Evolutionary conservation across 164 flowering plant species (phyloP), one percentile per base, ranked within the genome.

Genomic region (Sextonia rubra): DNA sequence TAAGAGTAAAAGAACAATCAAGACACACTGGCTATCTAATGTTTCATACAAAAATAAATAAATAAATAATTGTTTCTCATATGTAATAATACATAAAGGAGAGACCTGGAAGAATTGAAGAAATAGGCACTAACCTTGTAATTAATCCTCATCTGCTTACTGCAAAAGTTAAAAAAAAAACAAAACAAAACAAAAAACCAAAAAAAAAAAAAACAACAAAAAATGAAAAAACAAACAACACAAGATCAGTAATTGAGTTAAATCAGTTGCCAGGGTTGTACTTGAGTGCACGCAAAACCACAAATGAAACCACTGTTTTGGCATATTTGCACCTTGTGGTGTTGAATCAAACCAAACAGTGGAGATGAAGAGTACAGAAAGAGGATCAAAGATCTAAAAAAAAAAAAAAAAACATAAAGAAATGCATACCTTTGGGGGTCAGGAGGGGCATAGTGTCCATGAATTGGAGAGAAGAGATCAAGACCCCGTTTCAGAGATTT

Each of bases 401-500:
- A 61, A 68, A 0, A 29, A 55, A 20, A 12, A 64, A 24, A 60
- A 24, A 3, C n/a, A n/a, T n/a, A n/a, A 9, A 23, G 29, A 12
- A 58, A 12, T 22, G 48, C 2, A 64, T 71, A 92, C 97, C 97
- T 89, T 22, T 84, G 79, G 58, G 85, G 80, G 75, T 94, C 95
- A 1, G 91, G 85, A 72, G 93, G 93, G 17, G 94, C 82, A 48
- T 83, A 74, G 12, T 85, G 86, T 60, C 79, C 81, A 61, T 90
- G 97, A 62, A 78, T 17, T 22, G 97, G 91, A 64, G 94, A 85
- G 82, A 91, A 93, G 73, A 93, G 81, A 76, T 91, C 98, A 52
- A 89, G 92, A 3, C 96, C 79, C 7, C 99, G 87, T 78, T 94
- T 94, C 3, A 87, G 80, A 62, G 93, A 91, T 75, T 91, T 94